These are phyloP conservation scores for Bassia scoparia DNA, from an alignment of 148 eudicot genomes.

Conservation along the genomic window DNA sequence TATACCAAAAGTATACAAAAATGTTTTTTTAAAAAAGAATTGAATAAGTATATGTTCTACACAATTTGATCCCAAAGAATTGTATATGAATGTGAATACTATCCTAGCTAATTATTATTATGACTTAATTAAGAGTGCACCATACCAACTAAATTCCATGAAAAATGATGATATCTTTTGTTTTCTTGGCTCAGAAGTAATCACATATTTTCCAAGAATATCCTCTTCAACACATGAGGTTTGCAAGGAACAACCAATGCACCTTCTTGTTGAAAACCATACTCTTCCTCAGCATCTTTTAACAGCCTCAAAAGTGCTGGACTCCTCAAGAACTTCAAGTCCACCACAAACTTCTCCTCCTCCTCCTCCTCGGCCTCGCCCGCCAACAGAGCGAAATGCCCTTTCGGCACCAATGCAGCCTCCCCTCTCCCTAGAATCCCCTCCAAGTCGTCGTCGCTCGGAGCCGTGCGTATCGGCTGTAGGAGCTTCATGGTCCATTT, in stretches of 20 bases:
- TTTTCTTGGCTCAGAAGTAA: background rate
- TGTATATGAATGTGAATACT: too few relatives aligned
- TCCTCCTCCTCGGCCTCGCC: slow-evolving; percentile 20
- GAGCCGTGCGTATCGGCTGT: slow-evolving; percentile 10
- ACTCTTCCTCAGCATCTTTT: slow-evolving; percentile 48
- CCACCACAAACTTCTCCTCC: slow-evolving; percentile 37
- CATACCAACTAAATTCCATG: too few relatives aligned
- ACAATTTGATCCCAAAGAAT: background rate
- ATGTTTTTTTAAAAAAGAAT: background rate
- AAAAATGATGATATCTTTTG: too few relatives aligned
- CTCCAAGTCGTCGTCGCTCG: slow-evolving; percentile 23
- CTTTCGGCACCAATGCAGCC: slow-evolving; percentile 26
- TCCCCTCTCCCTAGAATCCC: background rate
- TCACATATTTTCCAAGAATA: slow-evolving; percentile 29
- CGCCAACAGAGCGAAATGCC: slow-evolving; percentile 44
- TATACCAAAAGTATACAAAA: background rate
- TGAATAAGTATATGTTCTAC: background rate
- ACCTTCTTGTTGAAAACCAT: slow-evolving; percentile 43
- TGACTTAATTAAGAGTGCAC: background rate
- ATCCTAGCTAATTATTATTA: background rate
- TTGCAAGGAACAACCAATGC: slow-evolving; percentile 47
- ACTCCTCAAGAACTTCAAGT: slow-evolving; percentile 30
- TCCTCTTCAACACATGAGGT: slow-evolving; percentile 43
- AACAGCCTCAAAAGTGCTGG: slow-evolving; percentile 42
- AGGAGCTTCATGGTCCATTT: slow-evolving; percentile 17